Evolutionary conservation across 257 asterid genomes (phyloP).

Genomic region (Scutellaria minor): DNA sequence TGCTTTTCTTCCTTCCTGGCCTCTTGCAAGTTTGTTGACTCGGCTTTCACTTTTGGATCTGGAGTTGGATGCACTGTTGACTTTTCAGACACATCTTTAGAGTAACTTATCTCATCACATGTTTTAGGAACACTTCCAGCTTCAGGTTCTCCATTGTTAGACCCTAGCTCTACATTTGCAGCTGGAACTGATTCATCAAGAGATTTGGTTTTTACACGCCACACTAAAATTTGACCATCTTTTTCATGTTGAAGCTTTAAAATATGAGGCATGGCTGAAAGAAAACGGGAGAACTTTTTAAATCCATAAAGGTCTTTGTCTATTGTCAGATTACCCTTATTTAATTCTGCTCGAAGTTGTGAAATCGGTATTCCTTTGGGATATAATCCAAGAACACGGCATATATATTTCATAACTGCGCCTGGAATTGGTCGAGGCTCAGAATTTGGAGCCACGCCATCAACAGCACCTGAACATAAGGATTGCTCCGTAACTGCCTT

Average conservation of each 20-base stretch:
- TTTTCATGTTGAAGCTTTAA: constrained; percentile 50
- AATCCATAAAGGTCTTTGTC: constrained; percentile 77
- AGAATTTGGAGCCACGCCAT: constrained; percentile 35
- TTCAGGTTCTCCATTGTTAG: constrained; percentile 38
- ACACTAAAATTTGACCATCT: constrained; percentile 52
- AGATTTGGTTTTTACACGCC: constrained; percentile 40
- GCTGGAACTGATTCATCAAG: constrained; percentile 45
- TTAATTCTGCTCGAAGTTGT: constrained; percentile 64
- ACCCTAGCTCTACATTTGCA: constrained; percentile 33
- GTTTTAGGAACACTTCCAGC: constrained; percentile 30
- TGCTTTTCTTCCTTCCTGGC: constrained; percentile 36
- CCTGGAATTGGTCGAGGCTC: constrained; percentile 65
- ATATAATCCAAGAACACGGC: constrained; percentile 48
- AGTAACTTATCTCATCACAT: constrained; percentile 38
- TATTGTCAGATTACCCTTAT: constrained; percentile 45
- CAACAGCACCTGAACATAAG: constrained; percentile 40
- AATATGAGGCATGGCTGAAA: constrained; percentile 71
- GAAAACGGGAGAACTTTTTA: constrained; percentile 77
- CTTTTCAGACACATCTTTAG: constrained; percentile 42
- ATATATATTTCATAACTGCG: constrained; percentile 55
- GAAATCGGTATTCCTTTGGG: constrained; percentile 69
- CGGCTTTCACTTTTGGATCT: constrained; percentile 38
- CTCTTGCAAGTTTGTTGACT: constrained; percentile 34
- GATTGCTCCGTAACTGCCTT: constrained; percentile 57
- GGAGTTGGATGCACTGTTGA: constrained; percentile 25